Conservation (phyloP, 176 grass and related monocot species). For the Musa acuminata region DNA sequence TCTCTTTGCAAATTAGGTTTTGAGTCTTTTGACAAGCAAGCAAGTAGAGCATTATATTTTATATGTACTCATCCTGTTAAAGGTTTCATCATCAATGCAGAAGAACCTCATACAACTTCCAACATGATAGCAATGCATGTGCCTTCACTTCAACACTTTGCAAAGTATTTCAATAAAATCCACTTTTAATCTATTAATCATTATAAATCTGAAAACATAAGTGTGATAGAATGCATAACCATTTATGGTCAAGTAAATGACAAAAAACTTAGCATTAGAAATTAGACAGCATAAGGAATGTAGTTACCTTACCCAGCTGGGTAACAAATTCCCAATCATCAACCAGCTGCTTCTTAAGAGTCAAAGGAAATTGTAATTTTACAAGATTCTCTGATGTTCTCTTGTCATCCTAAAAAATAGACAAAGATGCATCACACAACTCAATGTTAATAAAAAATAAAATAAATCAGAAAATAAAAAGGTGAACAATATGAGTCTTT, state of each 20-base stretch:
- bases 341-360: conserved; percentile 87
- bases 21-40: not conserved
- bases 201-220: not conserved
- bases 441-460: not conserved
- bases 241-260: not conserved
- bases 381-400: conserved; percentile 54
- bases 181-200: not conserved
- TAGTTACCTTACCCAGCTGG: conserved; percentile 88
- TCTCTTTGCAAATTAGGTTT: not conserved
- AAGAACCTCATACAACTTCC: not conserved
- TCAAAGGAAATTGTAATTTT: conserved; percentile 80
- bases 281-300: not conserved
- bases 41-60: not conserved
- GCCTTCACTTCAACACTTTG: not conserved
- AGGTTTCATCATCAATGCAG: not conserved
- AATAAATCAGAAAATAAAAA: not conserved
- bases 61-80: not conserved
- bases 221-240: not conserved
- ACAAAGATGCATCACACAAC: conserved; percentile 14
- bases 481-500: conserved; percentile 16
- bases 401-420: conserved; percentile 47
- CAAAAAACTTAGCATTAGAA: not conserved
- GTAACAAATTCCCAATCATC: conserved; percentile 91
- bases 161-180: not conserved
- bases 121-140: no score